These are phyloP conservation scores for Lasiosphaeris hirsuta DNA, from an alignment of 495 filamentous ascomycete species.

Conservation along the genomic window DNA sequence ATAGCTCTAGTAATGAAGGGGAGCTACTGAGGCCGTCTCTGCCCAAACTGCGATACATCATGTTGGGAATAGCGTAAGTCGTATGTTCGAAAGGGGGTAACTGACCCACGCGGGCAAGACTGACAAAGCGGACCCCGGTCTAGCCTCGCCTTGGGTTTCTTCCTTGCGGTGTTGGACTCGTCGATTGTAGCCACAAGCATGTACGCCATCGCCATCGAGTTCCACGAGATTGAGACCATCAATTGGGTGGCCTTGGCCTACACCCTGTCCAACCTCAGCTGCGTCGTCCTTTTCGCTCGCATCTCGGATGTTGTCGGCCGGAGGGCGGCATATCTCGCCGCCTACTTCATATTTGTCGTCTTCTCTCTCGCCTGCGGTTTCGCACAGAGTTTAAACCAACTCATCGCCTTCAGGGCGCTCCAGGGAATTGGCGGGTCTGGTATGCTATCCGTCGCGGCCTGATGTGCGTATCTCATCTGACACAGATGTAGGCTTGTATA, in stretches of 20 bases:
- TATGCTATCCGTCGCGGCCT: slow-evolving; percentile 10
- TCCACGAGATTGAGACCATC: slow-evolving; percentile 30
- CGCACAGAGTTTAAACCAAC: slow-evolving; percentile 39
- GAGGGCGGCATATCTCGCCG: slow-evolving; percentile 42
- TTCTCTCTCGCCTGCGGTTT: slow-evolving; percentile 56
- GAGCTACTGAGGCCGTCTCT: too few species aligned
- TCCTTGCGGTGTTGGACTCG: slow-evolving; percentile 30
- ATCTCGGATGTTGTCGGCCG: slow-evolving; percentile 54
- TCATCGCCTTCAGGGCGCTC: slow-evolving; percentile 43
- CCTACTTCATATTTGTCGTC: slow-evolving; percentile 49
- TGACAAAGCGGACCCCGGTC: too few species aligned
- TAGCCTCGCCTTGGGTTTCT: slow-evolving; percentile 8
- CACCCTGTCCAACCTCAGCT: slow-evolving; percentile 43
- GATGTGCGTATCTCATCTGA: neutral
- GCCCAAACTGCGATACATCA: too few species aligned
- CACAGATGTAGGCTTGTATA: slow-evolving; percentile 30
- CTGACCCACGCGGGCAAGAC: too few species aligned
- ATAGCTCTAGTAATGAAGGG: too few species aligned
- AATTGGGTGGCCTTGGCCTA: slow-evolving; percentile 50
- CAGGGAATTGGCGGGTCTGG: slow-evolving; percentile 48
- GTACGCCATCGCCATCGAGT: slow-evolving; percentile 41
- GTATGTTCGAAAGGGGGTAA: too few species aligned
- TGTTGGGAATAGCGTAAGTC: too few species aligned
- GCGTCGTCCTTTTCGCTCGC: slow-evolving; percentile 46
- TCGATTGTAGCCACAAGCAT: slow-evolving; percentile 48